These are phyloP conservation scores for Claviceps spartinae DNA, from an alignment of 2,329 filamentous ascomycete species.

Conservation along the genomic window DNA sequence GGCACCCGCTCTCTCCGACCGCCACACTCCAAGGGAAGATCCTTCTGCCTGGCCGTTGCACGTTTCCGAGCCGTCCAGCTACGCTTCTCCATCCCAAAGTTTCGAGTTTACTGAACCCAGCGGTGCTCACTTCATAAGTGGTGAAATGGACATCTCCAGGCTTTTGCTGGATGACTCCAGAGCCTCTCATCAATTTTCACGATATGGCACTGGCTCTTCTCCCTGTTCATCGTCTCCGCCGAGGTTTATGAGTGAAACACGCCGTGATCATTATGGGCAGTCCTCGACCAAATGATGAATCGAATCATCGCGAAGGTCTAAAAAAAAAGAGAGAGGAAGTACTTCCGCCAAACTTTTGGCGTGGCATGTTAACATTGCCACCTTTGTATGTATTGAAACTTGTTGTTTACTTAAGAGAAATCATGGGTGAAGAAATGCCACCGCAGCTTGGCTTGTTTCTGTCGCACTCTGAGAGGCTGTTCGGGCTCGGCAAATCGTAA, in stretches of 20 bases:
- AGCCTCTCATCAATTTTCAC: conserved; percentile 12
- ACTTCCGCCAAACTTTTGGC: background rate
- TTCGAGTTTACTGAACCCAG: conserved; percentile 33
- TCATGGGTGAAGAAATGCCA: too few species aligned
- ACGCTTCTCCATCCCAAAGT: conserved; percentile 13
- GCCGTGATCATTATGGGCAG: conserved; percentile 8
- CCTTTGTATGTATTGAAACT: too few species aligned
- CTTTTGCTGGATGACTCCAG: conserved; percentile 42
- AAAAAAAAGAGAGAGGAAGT: background rate
- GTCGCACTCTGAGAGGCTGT: too few species aligned
- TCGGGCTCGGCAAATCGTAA: too few species aligned
- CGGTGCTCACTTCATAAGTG: conserved; percentile 26
- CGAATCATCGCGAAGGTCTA: background rate
- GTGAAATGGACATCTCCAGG: conserved; percentile 50
- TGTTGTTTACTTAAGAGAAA: too few species aligned
- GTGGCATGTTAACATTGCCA: too few species aligned
- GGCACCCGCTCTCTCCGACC: conserved; percentile 22
- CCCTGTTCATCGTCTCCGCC: conserved; percentile 13
- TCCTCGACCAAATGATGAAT: conserved; percentile 9
- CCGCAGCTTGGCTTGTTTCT: too few species aligned
- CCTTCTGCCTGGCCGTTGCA: conserved; percentile 29
- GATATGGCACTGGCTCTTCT: conserved; percentile 15
- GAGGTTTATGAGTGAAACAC: conserved; percentile 8
- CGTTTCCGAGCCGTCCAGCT: conserved; percentile 18
- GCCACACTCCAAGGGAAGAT: conserved; percentile 33